Percentiles rank a stretch among this genome's conserved stretches.
phyloP scores from a whole-genome alignment of 2,329 filamentous ascomycete species.

The Fusarium concolor region DNA sequence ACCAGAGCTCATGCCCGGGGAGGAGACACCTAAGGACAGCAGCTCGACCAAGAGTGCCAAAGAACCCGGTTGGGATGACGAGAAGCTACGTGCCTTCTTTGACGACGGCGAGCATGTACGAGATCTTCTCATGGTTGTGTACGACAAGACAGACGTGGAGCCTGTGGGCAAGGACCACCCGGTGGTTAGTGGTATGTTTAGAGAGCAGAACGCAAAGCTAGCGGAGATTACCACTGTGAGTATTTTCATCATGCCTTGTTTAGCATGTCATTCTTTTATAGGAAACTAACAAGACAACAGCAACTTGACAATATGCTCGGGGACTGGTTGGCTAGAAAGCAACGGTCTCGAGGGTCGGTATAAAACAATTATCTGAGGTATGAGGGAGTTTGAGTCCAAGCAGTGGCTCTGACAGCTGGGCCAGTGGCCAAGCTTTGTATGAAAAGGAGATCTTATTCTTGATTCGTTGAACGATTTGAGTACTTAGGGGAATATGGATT shows the following conservation, averaged over 20 bases:
- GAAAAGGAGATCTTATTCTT: constrained; percentile 36
- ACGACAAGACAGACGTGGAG: constrained; percentile 87
- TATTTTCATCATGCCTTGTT: not conserved
- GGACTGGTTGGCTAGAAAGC: constrained; percentile 80
- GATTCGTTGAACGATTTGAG: constrained; percentile 46
- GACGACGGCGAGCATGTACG: constrained; percentile 90
- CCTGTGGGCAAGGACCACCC: constrained; percentile 88
- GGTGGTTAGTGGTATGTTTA: constrained; percentile 81
- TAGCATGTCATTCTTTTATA: not conserved
- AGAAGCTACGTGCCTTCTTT: constrained; percentile 86
- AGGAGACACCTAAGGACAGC: constrained; percentile 52
- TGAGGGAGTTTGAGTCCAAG: not conserved
- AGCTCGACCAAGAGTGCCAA: constrained; percentile 53
- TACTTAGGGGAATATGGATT: constrained; percentile 42
- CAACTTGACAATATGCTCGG: constrained; percentile 90
- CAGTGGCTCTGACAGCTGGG: constrained; percentile 16
- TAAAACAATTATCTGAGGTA: constrained; percentile 42
- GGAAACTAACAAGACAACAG: constrained; percentile 51
- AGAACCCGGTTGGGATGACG: constrained; percentile 82
- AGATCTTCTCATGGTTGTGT: constrained; percentile 90
- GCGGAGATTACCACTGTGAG: constrained; percentile 84
- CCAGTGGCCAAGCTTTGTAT: constrained; percentile 20
- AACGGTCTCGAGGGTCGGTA: constrained; percentile 67
- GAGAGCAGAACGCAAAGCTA: constrained; percentile 86
- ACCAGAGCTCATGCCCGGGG: constrained; percentile 67